A percentile compares a stretch with the other conserved stretches of the same genome.
phyloP scores from a whole-genome alignment of 352 stramenopile genomes.

The Phytophthora citrophthora region DNA sequence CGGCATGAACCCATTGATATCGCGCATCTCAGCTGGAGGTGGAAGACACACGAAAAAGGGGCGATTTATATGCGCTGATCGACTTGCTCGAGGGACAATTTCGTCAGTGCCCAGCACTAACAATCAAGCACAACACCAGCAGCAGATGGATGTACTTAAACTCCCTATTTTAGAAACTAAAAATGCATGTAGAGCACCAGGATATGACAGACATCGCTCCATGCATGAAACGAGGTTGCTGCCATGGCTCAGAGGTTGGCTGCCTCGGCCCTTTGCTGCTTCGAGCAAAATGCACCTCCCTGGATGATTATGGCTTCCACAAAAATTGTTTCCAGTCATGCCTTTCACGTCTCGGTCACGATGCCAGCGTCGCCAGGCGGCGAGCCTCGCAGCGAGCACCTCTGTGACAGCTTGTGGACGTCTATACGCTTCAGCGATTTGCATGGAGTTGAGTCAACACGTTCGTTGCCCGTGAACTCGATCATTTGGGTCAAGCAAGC shows the following conservation, averaged over 20 bases:
- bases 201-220: too few relatives aligned
- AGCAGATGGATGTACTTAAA: background rate
- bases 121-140: background rate
- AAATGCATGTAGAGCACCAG: background rate
- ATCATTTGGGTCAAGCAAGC: background rate
- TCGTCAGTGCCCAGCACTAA: background rate
- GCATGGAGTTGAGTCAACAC: constrained; percentile 4
- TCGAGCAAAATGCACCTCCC: background rate
- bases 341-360: background rate
- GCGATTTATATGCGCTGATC: background rate
- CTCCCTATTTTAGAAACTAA: too few relatives aligned
- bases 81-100: background rate
- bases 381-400: too few relatives aligned
- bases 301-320: constrained; percentile 15
- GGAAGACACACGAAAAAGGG: background rate
- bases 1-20: constrained; percentile 7
- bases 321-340: background rate
- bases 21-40: background rate
- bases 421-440: constrained; percentile 4
- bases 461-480: background rate
- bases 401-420: background rate
- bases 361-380: background rate
- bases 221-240: too few relatives aligned
- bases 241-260: too few relatives aligned
- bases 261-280: background rate